A percentile compares a stretch with the other conserved stretches of the same genome.
Evolutionary conservation across 78 protist species (phyloP).

Genomic region (Parvularia atlantis): DNA sequence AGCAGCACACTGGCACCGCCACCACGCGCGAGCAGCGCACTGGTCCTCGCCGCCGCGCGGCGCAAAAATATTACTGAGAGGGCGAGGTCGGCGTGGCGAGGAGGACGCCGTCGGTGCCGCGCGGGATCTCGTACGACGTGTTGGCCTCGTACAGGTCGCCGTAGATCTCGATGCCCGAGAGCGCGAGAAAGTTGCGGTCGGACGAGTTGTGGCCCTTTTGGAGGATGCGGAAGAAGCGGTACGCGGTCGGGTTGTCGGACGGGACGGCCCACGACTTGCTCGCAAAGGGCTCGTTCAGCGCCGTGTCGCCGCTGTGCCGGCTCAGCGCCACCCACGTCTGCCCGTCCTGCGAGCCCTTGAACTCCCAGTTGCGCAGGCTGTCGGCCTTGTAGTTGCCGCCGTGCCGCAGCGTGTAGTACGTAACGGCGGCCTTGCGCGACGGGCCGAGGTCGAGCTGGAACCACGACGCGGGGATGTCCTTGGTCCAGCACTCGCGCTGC

Average conservation of each 20-base stretch:
- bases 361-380: conserved; percentile 59
- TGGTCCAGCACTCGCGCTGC: conserved; percentile 49
- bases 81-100: no score
- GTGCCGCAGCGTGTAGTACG: conserved; percentile 57
- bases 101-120: no score
- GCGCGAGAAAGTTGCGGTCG: conserved; percentile 49
- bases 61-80: no score
- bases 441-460: conserved; percentile 53
- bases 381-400: conserved; percentile 62
- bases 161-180: conserved; percentile 61
- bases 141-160: no score
- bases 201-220: conserved; percentile 60
- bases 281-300: conserved; percentile 55
- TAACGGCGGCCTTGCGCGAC: conserved; percentile 35
- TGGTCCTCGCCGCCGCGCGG: no score
- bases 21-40: no score
- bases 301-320: conserved; percentile 43
- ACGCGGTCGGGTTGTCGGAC: conserved; percentile 33
- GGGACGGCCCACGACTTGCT: conserved; percentile 43
- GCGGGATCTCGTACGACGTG: no score
- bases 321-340: conserved; percentile 54
- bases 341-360: conserved; percentile 62
- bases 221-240: conserved; percentile 46
- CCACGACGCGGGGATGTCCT: conserved; percentile 70
- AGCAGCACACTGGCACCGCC: no score